Evolutionary conservation across 257 asterid genomes (phyloP).

Genomic region (Mentha longifolia): DNA sequence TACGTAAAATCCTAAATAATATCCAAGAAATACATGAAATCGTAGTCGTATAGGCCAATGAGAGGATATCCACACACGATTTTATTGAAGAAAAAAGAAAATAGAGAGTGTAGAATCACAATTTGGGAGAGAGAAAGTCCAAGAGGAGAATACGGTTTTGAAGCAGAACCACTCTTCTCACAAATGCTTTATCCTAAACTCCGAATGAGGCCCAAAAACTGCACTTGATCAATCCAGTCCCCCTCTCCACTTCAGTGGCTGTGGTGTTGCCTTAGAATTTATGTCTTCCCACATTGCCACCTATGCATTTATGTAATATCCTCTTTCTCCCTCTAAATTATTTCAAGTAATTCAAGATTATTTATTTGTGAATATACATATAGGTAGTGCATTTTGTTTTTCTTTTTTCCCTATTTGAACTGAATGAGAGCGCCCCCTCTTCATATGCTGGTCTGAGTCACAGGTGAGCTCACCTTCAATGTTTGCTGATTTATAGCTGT

Average conservation of each 20-base stretch:
- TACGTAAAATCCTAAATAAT: background rate
- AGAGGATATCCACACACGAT: conserved; percentile 22
- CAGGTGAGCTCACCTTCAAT: conserved; percentile 34
- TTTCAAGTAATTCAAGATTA: background rate
- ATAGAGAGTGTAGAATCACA: background rate
- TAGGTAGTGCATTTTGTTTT: background rate
- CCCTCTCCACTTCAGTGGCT: conserved; percentile 41
- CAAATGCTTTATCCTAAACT: conserved; percentile 35
- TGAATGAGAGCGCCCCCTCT: conserved; percentile 11
- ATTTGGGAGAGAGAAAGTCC: conserved; percentile 2
- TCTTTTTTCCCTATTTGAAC: conserved; percentile 10
- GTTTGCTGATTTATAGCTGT: conserved; percentile 7
- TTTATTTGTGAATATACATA: conserved; percentile 12
- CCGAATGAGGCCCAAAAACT: conserved; percentile 39
- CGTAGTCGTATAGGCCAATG: background rate
- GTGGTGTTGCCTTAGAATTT: conserved; percentile 37
- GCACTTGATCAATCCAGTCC: conserved; percentile 24
- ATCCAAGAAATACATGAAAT: background rate
- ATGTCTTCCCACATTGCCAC: conserved; percentile 43
- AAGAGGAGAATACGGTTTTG: conserved; percentile 12
- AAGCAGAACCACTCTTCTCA: conserved; percentile 42
- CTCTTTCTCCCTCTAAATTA: conserved; percentile 6
- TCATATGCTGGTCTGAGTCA: conserved; percentile 24
- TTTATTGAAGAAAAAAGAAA: background rate
- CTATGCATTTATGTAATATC: conserved; percentile 31